Percentiles rank a stretch among this genome's conserved stretches.
These are phyloP conservation scores for Dryadomyces quercus-mongolicae DNA, from an alignment of 2,329 filamentous ascomycete genomes.

Conservation along the genomic window DNA sequence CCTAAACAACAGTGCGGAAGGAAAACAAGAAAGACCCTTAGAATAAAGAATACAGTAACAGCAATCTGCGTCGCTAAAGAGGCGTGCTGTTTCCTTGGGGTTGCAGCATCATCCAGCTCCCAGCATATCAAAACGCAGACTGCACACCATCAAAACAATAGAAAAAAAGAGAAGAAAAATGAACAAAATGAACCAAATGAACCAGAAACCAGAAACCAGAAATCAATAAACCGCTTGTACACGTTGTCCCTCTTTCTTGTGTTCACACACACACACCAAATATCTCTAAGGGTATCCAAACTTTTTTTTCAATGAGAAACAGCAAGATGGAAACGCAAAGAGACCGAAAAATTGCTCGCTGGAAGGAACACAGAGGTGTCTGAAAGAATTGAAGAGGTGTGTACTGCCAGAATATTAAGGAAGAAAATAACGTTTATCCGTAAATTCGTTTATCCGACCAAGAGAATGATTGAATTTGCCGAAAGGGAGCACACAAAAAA, in stretches of 20 bases:
- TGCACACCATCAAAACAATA: background rate
- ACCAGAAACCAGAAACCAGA: background rate
- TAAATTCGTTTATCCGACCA: background rate
- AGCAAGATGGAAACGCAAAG: background rate
- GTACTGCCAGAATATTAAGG: background rate
- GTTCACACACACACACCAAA: background rate
- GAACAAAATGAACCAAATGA: too few relatives aligned
- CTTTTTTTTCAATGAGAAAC: constrained; percentile 12
- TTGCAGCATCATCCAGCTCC: background rate
- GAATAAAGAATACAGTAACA: background rate
- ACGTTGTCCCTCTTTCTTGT: background rate
- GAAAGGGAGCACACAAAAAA: background rate
- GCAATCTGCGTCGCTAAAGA: background rate
- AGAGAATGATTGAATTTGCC: background rate
- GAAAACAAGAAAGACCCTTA: background rate
- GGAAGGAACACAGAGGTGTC: background rate
- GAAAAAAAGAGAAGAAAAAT: background rate
- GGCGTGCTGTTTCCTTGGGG: background rate
- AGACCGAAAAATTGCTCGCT: background rate
- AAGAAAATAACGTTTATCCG: background rate
- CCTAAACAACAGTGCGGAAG: constrained; percentile 1
- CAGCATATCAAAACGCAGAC: background rate
- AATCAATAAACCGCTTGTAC: background rate
- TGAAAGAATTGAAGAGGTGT: background rate
- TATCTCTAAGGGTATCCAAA: background rate